Base-by-base conservation (phyloP, 148 eudicot species). In the Rhododendron mucronatum region DNA sequence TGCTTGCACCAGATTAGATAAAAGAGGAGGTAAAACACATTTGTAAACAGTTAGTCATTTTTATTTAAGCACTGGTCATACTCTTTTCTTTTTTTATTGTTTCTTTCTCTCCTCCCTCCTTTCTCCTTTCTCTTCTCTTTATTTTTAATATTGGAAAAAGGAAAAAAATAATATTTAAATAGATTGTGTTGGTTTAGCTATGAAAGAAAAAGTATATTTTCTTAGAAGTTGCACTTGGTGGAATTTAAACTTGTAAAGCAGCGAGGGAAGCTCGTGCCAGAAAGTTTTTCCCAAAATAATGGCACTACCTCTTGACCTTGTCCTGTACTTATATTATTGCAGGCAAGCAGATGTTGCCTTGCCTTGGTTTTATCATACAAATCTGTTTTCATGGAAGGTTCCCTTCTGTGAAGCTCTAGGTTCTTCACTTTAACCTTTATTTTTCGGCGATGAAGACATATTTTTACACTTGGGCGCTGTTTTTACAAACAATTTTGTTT, bases 161-260 rank as follows among this genome's bases (percentile, higher is more conserved):
- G 35, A 33, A 33, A 33, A 33, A 33, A 33, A 33, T 33, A 33
- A 33, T 33, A 33, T 33, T 33, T 33, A 33, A 33, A 33, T 33
- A 1, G 1, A 33, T 33, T 33, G 35, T 33, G 35, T 33, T 33
- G 35, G 1, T 33, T 33, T 33, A 33, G 35, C 1, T 33, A 33
- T 33, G 35, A 33, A 33, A 33, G 35, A 33, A 33, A 33, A 33
- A 33, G 35, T 30, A 30, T 35, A 35, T 95, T 94, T 90, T 89
- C 91, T 5, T 93, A 91, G 89, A 81, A 59, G 78, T 61, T 80
- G 33, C 76, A 18, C 83, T 45, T 65, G 23, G 12, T 39, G 61
- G 37, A 37, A 26, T 80, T 78, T 73, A 2, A 37, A 61, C 37
- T 41, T 30, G 63, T 84, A n/a, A 13, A 48, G 82, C 2, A 35